phyloP scores from a whole-genome alignment of 768 basidiomycete species.

The Russula virescens region DNA sequence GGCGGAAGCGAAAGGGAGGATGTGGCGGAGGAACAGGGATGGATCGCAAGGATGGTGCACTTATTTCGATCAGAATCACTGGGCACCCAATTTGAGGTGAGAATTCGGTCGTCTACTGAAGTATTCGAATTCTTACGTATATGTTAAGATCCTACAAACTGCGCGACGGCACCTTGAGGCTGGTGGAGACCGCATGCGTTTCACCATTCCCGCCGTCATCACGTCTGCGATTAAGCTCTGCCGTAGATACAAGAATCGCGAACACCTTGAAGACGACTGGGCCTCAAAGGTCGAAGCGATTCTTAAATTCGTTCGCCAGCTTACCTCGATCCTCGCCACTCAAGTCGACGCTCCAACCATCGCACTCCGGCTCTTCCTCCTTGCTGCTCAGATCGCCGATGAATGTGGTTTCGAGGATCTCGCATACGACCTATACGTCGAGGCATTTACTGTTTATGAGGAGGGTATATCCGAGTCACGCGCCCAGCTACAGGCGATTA shows the following conservation, averaged over 20 bases:
- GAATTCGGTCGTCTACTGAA: conserved; percentile 22
- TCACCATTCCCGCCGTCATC: conserved; percentile 94
- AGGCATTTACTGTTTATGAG: conserved; percentile 97
- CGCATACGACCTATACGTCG: conserved; percentile 95
- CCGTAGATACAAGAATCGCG: conserved; percentile 80
- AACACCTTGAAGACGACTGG: conserved; percentile 80
- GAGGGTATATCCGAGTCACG: conserved; percentile 95
- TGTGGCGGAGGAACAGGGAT: conserved; percentile 96
- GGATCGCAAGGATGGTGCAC: conserved; percentile 98
- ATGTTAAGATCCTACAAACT: conserved; percentile 73
- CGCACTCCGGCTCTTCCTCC: conserved; percentile 89
- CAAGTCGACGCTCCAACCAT: conserved; percentile 91
- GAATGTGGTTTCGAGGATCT: conserved; percentile 95
- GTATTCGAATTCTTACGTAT: neutral
- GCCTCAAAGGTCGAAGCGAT: conserved; percentile 77
- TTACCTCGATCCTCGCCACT: conserved; percentile 87
- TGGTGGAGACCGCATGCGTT: conserved; percentile 93
- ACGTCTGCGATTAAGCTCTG: conserved; percentile 91
- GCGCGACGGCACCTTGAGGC: conserved; percentile 86
- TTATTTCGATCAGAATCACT: conserved; percentile 85
- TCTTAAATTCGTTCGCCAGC: conserved; percentile 91
- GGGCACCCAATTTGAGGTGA: conserved; percentile 83
- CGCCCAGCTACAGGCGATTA: conserved; percentile 95
- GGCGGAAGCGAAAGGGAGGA: conserved; percentile 70
- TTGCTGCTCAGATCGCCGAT: conserved; percentile 92